A percentile compares a stretch with the other conserved stretches of the same genome.
These are phyloP conservation scores for Trichocomaceae sp. DNA, from an alignment of 2,329 filamentous ascomycete genomes.

Conservation along the genomic window DNA sequence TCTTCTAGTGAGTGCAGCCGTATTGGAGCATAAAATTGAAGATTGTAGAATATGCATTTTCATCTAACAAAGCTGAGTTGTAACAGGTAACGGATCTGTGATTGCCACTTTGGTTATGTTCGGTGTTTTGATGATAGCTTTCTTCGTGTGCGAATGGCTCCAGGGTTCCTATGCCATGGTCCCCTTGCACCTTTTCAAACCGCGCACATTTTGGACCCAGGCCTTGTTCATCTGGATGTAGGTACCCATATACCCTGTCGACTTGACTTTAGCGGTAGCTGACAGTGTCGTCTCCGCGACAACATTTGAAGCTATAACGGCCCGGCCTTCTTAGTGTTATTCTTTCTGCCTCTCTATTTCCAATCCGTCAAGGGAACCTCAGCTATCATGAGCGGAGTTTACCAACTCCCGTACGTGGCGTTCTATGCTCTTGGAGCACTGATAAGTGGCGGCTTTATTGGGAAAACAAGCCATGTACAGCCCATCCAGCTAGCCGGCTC, in stretches of 20 bases:
- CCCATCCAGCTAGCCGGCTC: conserved; percentile 22
- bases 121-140: conserved; percentile 15
- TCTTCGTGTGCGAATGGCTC: conserved; percentile 15
- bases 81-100: conserved; percentile 12
- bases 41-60: too few relatives aligned
- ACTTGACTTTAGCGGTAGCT: not conserved
- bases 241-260: conserved; percentile 19
- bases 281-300: too few relatives aligned
- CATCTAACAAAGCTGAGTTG: too few relatives aligned
- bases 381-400: conserved; percentile 32
- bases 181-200: conserved; percentile 27
- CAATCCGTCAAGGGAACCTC: conserved; percentile 5
- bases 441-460: conserved; percentile 22
- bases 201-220: conserved; percentile 29
- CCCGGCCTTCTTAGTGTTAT: not conserved
- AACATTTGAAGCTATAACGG: not conserved
- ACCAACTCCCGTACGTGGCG: conserved; percentile 37
- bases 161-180: conserved; percentile 25
- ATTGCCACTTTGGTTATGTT: conserved; percentile 17
- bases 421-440: conserved; percentile 22
- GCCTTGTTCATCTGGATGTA: conserved; percentile 25
- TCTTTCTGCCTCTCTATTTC: conserved; percentile 17
- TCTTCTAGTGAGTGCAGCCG: too few relatives aligned
- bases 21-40: too few relatives aligned
- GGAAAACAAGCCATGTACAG: conserved; percentile 20